A percentile compares a stretch with the other conserved stretches of the same genome.
Evolutionary conservation across 495 filamentous ascomycete species (phyloP).

Genomic region (Penicillium nucicola): DNA sequence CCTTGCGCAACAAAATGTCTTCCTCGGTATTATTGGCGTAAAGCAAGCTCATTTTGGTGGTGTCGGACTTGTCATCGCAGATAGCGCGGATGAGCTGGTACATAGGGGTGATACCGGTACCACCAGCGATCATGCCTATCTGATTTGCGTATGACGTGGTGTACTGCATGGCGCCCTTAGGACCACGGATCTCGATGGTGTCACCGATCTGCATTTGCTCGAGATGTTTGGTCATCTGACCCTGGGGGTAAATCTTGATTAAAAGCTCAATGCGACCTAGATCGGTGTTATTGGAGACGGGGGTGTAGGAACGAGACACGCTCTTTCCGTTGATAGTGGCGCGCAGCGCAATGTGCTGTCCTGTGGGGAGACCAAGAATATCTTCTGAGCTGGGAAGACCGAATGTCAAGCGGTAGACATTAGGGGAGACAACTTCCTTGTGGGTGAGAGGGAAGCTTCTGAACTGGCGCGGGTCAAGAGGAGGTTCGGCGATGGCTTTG

Average conservation of each 20-base stretch:
- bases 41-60: slow-evolving; percentile 43
- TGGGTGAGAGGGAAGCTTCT: too few species aligned
- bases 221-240: slow-evolving; percentile 39
- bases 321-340: slow-evolving; percentile 35
- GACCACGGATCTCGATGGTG: slow-evolving; percentile 44
- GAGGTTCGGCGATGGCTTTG: too few species aligned
- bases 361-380: slow-evolving; percentile 41
- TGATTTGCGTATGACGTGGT: slow-evolving; percentile 24
- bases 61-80: slow-evolving; percentile 44
- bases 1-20: slow-evolving; percentile 38
- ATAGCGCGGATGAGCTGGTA: slow-evolving; percentile 52
- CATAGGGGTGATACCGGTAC: too few species aligned
- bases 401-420: slow-evolving; percentile 40
- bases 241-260: slow-evolving; percentile 40
- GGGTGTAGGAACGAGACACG: slow-evolving; percentile 43
- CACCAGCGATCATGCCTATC: too few species aligned
- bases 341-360: slow-evolving; percentile 42
- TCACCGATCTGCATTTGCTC: slow-evolving; percentile 35
- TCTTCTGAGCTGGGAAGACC: slow-evolving; percentile 30
- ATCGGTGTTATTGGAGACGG: slow-evolving; percentile 41
- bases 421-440: too few species aligned
- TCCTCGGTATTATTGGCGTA: slow-evolving; percentile 41
- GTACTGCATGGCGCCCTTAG: slow-evolving; percentile 49
- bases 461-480: too few species aligned
- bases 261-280: slow-evolving; percentile 36